Base-by-base conservation (phyloP, 306 rosid species). In the Gastrolobium villosum region DNA sequence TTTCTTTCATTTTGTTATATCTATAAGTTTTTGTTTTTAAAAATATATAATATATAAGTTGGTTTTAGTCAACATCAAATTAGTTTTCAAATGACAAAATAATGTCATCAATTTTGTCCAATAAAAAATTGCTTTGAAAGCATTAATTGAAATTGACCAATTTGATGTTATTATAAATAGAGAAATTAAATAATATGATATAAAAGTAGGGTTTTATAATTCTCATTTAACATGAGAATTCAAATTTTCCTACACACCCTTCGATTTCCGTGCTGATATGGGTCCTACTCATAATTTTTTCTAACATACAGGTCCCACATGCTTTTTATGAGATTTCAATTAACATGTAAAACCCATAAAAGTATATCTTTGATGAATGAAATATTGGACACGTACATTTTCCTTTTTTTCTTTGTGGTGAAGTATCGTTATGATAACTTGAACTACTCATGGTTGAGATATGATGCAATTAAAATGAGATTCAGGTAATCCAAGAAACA, bases 401-500 rank as follows among this genome's bases (percentile, higher is more conserved):
- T 15, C 3, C 1, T 7, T 8, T 61, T 61, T n/a, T 5, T 61
- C 6, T 32, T 60, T 60, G 2, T 34, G 37, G 63, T 55, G 32
- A 60, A 35, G 69, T 63, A 5, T 34, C 49, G 7, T 15, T 37
- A 7, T 63, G 48, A 37, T 43, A 28, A 31, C n/a, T 45, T 67
- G 30, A 11, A 15, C 15, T 65, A 10, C 6, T 26, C 20, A 20
- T 20, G 57, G 55, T 54, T 65, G 61, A 14, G 50, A 43, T 65
- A 5, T 13, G 40, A 49, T 60, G 10, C 5, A 53, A 44, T 20
- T 9, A 52, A 53, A 66, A 10, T 40, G 49, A 7, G 3, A 74
- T 46, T 30, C 87, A 93, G 98, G 96, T 92, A 39, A 89, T 92
- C 70, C 91, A 90, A 84, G 98, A 94, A 65, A 94, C 98, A 28